phyloP scores from a whole-genome alignment of 2,329 filamentous ascomycete species.

The Talaromyces sp. region DNA sequence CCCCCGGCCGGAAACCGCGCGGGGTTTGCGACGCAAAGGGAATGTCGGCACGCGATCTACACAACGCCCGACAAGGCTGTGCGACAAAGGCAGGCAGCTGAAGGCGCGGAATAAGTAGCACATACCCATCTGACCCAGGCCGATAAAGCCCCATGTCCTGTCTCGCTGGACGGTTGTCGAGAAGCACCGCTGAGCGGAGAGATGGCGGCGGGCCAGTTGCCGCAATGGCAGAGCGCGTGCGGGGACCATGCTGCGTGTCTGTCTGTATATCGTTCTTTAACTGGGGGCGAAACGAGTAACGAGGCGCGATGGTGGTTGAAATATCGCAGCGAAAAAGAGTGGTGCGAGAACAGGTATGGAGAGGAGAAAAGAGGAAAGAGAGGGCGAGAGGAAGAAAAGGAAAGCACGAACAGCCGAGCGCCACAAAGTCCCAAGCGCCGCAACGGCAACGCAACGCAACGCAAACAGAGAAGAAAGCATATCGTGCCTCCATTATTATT shows the following conservation, averaged over 20 bases:
- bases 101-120: slow-evolving; percentile 8
- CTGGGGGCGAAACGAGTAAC: not conserved
- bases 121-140: slow-evolving; percentile 56
- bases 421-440: not conserved
- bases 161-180: slow-evolving; percentile 40
- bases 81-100: not conserved
- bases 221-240: slow-evolving; percentile 9
- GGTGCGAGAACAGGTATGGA: not conserved
- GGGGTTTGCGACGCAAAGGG: not conserved
- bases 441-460: not conserved
- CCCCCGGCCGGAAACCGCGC: not conserved
- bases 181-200: slow-evolving; percentile 31
- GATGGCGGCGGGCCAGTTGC: not conserved
- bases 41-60: not conserved
- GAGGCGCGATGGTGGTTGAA: not conserved
- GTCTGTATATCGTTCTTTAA: not conserved
- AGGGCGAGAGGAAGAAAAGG: not conserved
- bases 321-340: not conserved
- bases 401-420: not conserved
- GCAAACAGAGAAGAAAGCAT: not conserved
- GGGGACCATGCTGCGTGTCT: slow-evolving; percentile 7
- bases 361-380: not conserved
- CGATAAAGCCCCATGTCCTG: slow-evolving; percentile 55
- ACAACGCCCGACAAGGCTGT: not conserved
- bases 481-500: not conserved